These are phyloP conservation scores for Salvia sclarea DNA, from an alignment of 305 asterid genomes.

Conservation along the genomic window DNA sequence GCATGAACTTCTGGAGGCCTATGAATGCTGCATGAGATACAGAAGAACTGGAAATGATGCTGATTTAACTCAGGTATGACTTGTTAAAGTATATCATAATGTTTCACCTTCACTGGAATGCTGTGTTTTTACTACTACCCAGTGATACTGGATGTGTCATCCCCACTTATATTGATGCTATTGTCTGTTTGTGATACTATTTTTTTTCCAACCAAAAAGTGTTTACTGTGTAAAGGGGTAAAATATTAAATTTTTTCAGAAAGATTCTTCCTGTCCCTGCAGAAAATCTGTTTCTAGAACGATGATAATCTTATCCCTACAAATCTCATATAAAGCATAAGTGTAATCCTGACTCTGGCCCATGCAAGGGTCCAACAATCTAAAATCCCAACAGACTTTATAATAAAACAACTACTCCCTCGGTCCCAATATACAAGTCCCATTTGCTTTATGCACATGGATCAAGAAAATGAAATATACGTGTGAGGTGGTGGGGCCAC, in stretches of 20 bases:
- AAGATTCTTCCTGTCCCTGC: not conserved
- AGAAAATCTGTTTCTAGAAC: not conserved
- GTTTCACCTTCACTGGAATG: not conserved
- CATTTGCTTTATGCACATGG: too few species aligned
- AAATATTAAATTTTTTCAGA: too few species aligned
- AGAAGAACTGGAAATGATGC: slow-evolving; percentile 87
- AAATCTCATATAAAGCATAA: not conserved
- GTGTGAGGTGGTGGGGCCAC: too few species aligned
- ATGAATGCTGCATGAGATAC: slow-evolving; percentile 88
- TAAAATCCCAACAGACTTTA: not conserved
- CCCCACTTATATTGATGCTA: not conserved
- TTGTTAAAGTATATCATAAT: slow-evolving; percentile 21
- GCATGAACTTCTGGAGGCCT: slow-evolving; percentile 88
- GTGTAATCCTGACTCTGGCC: not conserved
- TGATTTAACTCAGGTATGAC: slow-evolving; percentile 86
- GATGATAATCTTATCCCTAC: not conserved
- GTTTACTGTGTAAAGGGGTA: too few species aligned
- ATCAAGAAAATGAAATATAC: too few species aligned
- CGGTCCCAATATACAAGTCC: too few species aligned
- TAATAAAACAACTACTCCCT: not conserved
- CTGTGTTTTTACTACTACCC: not conserved
- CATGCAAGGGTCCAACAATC: not conserved
- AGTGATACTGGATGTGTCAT: not conserved
- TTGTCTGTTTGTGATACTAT: not conserved
- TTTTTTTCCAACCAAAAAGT: too few species aligned